Base-by-base conservation (phyloP, 768 basidiomycete genomes). In the Lentinula detonsa region DNA sequence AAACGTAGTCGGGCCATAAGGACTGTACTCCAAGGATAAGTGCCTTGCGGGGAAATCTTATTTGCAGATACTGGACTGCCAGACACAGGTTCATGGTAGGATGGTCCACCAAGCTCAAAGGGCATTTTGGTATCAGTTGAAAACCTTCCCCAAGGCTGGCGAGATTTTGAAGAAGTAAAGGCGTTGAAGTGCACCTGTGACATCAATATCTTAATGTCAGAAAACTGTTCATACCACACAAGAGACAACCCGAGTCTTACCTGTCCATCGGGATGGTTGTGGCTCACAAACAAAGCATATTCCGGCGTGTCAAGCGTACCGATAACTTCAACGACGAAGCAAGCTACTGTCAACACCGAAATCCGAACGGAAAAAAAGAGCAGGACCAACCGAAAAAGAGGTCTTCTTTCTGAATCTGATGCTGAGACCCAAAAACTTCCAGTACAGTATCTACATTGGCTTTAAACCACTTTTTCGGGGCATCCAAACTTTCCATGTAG, bases 231-330 rank as follows among this genome's bases (percentile, higher is more conserved):
- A 21, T 39, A 9, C n/a, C n/a, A 39, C 8, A 33, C 60, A 34
- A 55, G 8, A 21, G 62, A 64, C 35, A 5, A n/a, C 56, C 43
- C 10, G 8, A 40, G 16, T 69, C 69, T 34, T 61, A 77, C 82
- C 74, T 82, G 81, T 3, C 85, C 80, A 64, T 86, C 81, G 1
- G 79, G 82, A 71, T 90, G 87, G 55, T 74, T 69, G 61, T 91
- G 87, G 65, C 87, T 88, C 40, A 92, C 90, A 64, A 91, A 86
- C 28, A 90, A 72, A 0, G 84, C 91, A 71, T 90, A 89, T 60
- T 89, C 86, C 0, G 84, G 79, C 6, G 91, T 81, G 51, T 84
- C 81, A 3, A 94, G 76, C 0, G 87, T 80, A 4, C 91, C 91
- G 35, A 92, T 83, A 23, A 91, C 82, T 82, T 13, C 5, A n/a